phyloP scores from a whole-genome alignment of 495 filamentous ascomycete species.

The Penicillium psychrofluorescens region DNA sequence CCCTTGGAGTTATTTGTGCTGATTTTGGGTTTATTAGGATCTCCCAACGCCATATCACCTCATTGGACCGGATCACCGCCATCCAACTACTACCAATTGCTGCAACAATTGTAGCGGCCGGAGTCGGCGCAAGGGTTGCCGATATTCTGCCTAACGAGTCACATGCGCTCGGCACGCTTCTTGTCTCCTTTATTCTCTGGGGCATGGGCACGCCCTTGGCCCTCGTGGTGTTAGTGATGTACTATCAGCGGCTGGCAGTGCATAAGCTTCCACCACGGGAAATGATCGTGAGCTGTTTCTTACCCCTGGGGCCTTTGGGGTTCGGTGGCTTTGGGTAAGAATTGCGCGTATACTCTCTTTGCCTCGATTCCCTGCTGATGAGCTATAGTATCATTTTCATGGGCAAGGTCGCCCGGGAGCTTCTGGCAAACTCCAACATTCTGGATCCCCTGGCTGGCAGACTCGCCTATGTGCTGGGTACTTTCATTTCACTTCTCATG shows the following conservation, averaged over 20 bases:
- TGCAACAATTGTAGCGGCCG: slow-evolving; percentile 38
- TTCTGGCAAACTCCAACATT: slow-evolving; percentile 19
- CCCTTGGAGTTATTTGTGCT: no score
- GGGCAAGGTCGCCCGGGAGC: slow-evolving; percentile 28
- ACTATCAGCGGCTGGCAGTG: slow-evolving; percentile 39
- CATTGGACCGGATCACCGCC: slow-evolving; percentile 36
- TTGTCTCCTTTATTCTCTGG: slow-evolving; percentile 39
- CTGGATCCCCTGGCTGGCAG: slow-evolving; percentile 24
- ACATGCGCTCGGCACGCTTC: slow-evolving; percentile 30
- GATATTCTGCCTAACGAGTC: slow-evolving; percentile 14
- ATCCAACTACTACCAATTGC: slow-evolving; percentile 41
- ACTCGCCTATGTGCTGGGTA: slow-evolving; percentile 33
- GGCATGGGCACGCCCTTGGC: slow-evolving; percentile 38
- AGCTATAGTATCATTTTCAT: slow-evolving; percentile 29
- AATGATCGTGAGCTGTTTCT: slow-evolving; percentile 38
- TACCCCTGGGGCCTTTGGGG: slow-evolving; percentile 41
- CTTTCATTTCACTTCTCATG: slow-evolving; percentile 34
- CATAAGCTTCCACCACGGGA: slow-evolving; percentile 39
- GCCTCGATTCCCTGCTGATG: background rate
- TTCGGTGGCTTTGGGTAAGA: slow-evolving; percentile 36
- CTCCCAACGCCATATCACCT: slow-evolving; percentile 30
- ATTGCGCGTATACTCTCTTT: background rate
- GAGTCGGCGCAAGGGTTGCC: slow-evolving; percentile 33
- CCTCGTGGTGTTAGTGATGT: slow-evolving; percentile 35
- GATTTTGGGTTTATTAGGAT: slow-evolving; percentile 9